phyloP scores from a whole-genome alignment of 106 monocot genomes.

The Allium sativum region DNA sequence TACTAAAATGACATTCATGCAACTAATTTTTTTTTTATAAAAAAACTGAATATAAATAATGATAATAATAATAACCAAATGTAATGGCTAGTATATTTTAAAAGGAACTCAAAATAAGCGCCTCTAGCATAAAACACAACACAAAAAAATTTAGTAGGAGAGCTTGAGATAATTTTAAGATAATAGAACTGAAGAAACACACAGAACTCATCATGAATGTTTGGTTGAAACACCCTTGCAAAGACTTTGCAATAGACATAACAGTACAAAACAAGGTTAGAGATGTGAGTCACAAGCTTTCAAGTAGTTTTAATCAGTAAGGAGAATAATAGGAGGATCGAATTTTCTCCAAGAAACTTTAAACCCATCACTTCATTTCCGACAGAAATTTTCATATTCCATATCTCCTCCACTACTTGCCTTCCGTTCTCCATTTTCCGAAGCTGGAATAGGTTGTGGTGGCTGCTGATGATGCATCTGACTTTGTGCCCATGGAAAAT shows the following conservation, averaged over 20 bases:
- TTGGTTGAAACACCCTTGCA: neutral
- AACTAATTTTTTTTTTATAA: no score
- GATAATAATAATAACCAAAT: no score
- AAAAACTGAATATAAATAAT: no score
- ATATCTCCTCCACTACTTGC: conserved; percentile 23
- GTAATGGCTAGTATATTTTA: no score
- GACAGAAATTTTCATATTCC: conserved; percentile 55
- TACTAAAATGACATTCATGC: no score
- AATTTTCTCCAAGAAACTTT: conserved; percentile 43
- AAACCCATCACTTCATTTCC: conserved; percentile 44
- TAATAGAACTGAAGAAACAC: neutral
- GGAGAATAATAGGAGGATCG: conserved; percentile 44
- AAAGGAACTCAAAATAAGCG: neutral
- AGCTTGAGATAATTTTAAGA: no score
- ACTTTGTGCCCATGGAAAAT: no score
- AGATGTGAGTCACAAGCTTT: conserved; percentile 47
- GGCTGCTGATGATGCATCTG: no score
- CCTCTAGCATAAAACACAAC: neutral
- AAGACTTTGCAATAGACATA: conserved; percentile 43
- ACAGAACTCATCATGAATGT: neutral
- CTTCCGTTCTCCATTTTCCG: conserved; percentile 7
- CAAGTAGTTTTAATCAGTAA: conserved; percentile 51
- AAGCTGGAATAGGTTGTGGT: no score
- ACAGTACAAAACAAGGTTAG: conserved; percentile 50
- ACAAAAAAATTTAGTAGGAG: neutral